Evolutionary conservation across 2,329 filamentous ascomycete genomes (phyloP).

Genomic region (Epichloe gansuensis): DNA sequence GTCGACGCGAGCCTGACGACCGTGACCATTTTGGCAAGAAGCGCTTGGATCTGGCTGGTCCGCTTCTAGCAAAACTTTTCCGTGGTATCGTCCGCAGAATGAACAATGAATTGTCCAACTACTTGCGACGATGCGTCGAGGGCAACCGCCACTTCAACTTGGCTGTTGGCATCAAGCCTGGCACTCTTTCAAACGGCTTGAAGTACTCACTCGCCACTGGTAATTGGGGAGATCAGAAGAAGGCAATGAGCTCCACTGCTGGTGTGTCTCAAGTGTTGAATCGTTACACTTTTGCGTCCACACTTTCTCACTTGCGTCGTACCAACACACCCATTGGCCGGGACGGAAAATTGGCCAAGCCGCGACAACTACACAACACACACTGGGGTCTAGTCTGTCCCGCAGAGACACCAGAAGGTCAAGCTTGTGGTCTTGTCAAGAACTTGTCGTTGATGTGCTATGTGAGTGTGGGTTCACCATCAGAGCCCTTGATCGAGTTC

Average conservation of each 20-base stretch:
- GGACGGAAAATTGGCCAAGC: slow-evolving; percentile 97
- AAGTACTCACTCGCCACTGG: slow-evolving; percentile 96
- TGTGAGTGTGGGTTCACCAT: slow-evolving; percentile 86
- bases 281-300: slow-evolving; percentile 94
- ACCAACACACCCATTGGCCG: slow-evolving; percentile 96
- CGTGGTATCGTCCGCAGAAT: slow-evolving; percentile 82
- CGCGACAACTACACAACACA: slow-evolving; percentile 93
- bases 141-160: slow-evolving; percentile 80
- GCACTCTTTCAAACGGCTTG: slow-evolving; percentile 81
- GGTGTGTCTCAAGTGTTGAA: slow-evolving; percentile 98
- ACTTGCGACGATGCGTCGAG: slow-evolving; percentile 87
- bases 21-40: slow-evolving; percentile 99
- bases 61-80: slow-evolving; percentile 91
- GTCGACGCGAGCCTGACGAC: slow-evolving; percentile 86
- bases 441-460: slow-evolving; percentile 97
- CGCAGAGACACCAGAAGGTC: slow-evolving; percentile 93
- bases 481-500: slow-evolving; percentile 83
- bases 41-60: slow-evolving; percentile 86
- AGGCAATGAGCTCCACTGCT: slow-evolving; percentile 84
- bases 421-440: slow-evolving; percentile 96
- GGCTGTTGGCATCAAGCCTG: slow-evolving; percentile 79
- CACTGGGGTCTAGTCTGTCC: slow-evolving; percentile 98
- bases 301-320: slow-evolving; percentile 86
- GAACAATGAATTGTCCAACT: slow-evolving; percentile 79
- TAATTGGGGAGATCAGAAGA: slow-evolving; percentile 99